These are phyloP conservation scores for Penicillium nordicum DNA, from an alignment of 2,329 filamentous ascomycete species.

Conservation along the genomic window DNA sequence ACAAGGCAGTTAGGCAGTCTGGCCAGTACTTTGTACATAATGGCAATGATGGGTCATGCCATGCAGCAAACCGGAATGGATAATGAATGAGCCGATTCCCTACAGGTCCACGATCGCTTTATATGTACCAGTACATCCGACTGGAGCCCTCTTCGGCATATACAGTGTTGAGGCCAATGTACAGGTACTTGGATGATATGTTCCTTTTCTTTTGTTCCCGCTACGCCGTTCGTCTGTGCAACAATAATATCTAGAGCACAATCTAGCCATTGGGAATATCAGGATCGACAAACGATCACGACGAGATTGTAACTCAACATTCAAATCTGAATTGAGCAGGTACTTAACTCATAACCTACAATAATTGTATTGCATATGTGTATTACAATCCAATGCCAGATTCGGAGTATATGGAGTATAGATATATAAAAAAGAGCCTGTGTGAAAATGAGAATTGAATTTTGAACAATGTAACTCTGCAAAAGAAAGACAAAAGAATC, in stretches of 20 bases:
- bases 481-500: neutral
- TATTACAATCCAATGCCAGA: too few relatives aligned
- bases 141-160: neutral
- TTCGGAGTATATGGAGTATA: neutral
- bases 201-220: neutral
- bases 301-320: neutral
- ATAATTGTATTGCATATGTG: neutral
- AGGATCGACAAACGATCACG: neutral
- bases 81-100: neutral
- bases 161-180: neutral
- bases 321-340: neutral
- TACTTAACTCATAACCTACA: neutral
- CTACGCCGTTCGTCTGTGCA: neutral
- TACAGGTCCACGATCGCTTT: neutral
- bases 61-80: neutral
- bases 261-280: neutral
- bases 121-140: neutral
- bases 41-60: neutral
- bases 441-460: neutral
- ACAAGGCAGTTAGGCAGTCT: neutral
- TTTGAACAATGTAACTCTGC: neutral
- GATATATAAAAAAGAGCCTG: neutral
- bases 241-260: neutral
- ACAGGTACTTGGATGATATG: neutral
- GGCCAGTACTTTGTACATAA: neutral